Evolutionary conservation across 257 asterid species (phyloP).

Genomic region (Catharanthus roseus): DNA sequence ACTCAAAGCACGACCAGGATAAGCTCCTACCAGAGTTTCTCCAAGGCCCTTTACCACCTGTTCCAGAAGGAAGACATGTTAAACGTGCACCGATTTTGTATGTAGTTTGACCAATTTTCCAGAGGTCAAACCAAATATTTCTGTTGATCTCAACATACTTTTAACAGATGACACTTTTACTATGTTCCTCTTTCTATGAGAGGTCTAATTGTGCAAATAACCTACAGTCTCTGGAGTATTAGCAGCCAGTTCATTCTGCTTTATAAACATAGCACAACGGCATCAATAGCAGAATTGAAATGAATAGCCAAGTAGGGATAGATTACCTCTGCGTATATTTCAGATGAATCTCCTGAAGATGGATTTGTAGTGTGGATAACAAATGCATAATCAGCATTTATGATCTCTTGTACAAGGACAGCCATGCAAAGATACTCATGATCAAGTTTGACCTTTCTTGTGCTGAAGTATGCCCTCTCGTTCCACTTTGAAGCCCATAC

Average conservation of each 20-base stretch:
- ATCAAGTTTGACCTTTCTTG: conserved; percentile 88
- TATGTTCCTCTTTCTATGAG: background rate
- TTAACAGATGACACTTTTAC: background rate
- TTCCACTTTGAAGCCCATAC: conserved; percentile 99
- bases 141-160: no score
- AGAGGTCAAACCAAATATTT: background rate
- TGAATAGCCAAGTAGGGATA: conserved; percentile 8
- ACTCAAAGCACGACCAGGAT: conserved; percentile 99
- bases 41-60: conserved; percentile 99
- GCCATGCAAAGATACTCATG: conserved; percentile 98
- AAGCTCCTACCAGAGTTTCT: conserved; percentile 98
- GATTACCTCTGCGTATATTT: conserved; percentile 90
- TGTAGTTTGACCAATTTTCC: background rate
- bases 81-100: background rate
- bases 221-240: background rate
- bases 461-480: conserved; percentile 97
- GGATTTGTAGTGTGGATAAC: conserved; percentile 99
- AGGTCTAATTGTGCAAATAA: background rate
- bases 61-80: conserved; percentile 17
- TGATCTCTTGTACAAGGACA: conserved; percentile 94
- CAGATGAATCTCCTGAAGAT: conserved; percentile 85
- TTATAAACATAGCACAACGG: background rate
- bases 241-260: background rate
- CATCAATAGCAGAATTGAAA: background rate
- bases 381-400: conserved; percentile 97